These are phyloP conservation scores for Populus trichocarpa DNA, from an alignment of 441 rosid genomes.

Conservation along the genomic window DNA sequence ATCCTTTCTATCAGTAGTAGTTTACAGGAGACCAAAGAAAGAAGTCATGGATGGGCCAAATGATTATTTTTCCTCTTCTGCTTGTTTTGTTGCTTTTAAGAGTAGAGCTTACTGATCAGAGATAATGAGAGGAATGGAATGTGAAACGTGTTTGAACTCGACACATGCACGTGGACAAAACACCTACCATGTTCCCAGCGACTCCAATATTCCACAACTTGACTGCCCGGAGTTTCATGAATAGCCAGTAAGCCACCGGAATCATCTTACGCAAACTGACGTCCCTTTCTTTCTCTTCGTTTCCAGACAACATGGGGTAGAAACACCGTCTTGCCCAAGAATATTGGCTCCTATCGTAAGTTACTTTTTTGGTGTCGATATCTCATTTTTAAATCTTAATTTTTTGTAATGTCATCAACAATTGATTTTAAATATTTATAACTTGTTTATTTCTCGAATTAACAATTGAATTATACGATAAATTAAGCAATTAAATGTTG, in stretches of 20 bases:
- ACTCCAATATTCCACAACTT: not conserved
- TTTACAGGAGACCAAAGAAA: slow-evolving; percentile 36
- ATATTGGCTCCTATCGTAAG: too few relatives aligned
- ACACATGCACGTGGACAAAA: slow-evolving; percentile 50
- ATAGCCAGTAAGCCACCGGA: slow-evolving; percentile 3
- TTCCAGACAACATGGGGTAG: not conserved
- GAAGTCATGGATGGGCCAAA: slow-evolving; percentile 39
- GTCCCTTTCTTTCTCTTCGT: not conserved
- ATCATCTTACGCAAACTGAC: not conserved
- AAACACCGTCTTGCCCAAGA: not conserved
- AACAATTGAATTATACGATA: not conserved
- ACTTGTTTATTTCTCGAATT: not conserved
- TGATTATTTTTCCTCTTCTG: slow-evolving; percentile 15
- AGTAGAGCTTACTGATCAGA: slow-evolving; percentile 12
- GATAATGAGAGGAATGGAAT: slow-evolving; percentile 33
- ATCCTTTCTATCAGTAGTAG: slow-evolving; percentile 20
- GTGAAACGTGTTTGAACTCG: slow-evolving; percentile 27
- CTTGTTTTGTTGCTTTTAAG: slow-evolving; percentile 40
- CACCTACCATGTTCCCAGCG: slow-evolving; percentile 19
- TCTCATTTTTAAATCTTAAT: not conserved
- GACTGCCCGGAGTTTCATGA: not conserved
- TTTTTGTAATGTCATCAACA: too few relatives aligned
- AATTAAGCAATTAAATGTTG: not conserved
- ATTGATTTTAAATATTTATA: too few relatives aligned
- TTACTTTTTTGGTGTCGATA: not conserved